Evolutionary conservation across 805 yeast species (phyloP), one percentile per base, ranked within the genome.

Genomic region (Clavispora fructus): DNA sequence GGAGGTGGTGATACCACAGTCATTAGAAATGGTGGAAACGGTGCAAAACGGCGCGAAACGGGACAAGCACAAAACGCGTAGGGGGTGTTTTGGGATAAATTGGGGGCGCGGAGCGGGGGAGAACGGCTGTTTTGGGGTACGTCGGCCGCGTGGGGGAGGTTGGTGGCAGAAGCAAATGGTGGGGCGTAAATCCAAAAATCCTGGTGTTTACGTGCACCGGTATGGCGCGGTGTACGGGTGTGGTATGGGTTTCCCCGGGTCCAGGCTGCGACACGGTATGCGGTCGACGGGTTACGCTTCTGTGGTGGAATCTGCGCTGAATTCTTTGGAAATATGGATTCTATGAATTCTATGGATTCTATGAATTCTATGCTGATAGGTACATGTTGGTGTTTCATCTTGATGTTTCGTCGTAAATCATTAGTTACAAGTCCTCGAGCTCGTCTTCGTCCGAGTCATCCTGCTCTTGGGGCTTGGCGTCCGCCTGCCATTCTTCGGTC

Each of bases 1-100:
- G 69, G 61, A n/a, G 92, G 89, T 33, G 85, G 65, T 32, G 67
- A 65, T 30, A 84, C 64, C 11, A 75, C 67, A 6, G 87, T 80
- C 61, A 66, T 53, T 6, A 25, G 23, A 7, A n/a, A n/a, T n/a
- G n/a, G n/a, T 9, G 17, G 17, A 9, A 6, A 31, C 17, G 35
- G 17, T n/a, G 35, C 35, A 31, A 31, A 31, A 14, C 17, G 35
- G 35, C 35, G 35, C 31, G 31, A 9, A 12, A 29, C 13, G n/a
- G 31, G 31, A 5, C n/a, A 7, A 13, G 12, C 13, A 29, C 29
- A 27, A 27, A 8, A 6, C 29, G 29, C 11, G 6, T 2, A 27
- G 2, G 11, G 29, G 11, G 9, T 8, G n/a, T 27, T 29, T 11
- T 7, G 31, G 13, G 31, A n/a, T 2, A n/a, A 31, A 3, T 31